phyloP scores from a whole-genome alignment of 1,139 yeast species.

The Insectozyma bohioensis region DNA sequence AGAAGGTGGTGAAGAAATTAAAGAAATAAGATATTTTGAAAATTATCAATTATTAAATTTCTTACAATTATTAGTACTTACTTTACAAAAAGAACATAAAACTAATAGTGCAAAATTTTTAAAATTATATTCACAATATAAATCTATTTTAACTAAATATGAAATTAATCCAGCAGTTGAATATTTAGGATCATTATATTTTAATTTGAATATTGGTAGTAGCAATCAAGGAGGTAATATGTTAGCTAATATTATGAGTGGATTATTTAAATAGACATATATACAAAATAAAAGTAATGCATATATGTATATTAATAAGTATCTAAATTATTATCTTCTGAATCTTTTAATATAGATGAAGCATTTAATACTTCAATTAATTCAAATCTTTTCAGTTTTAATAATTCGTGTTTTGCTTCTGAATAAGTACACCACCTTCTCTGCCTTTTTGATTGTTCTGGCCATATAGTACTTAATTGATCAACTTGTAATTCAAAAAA shows the following conservation, averaged over 20 bases:
- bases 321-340: slow-evolving; percentile 9
- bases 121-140: slow-evolving; percentile 49
- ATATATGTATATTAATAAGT: slow-evolving; percentile 9
- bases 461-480: slow-evolving; percentile 64
- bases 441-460: slow-evolving; percentile 61
- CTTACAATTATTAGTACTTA: slow-evolving; percentile 63
- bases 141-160: slow-evolving; percentile 27
- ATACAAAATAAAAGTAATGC: slow-evolving; percentile 2
- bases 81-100: slow-evolving; percentile 58
- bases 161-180: slow-evolving; percentile 45
- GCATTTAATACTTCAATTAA: slow-evolving; percentile 61
- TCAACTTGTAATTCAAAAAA: slow-evolving; percentile 73
- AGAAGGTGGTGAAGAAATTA: slow-evolving; percentile 12
- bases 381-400: slow-evolving; percentile 64
- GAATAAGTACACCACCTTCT: slow-evolving; percentile 75
- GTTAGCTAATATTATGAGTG: slow-evolving; percentile 85
- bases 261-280: slow-evolving; percentile 48
- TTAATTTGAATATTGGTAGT: slow-evolving; percentile 47
- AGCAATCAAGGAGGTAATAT: slow-evolving; percentile 61
- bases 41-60: slow-evolving; percentile 54
- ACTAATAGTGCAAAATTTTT: slow-evolving; percentile 46
- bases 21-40: slow-evolving; percentile 23
- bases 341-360: slow-evolving; percentile 46
- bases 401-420: slow-evolving; percentile 69
- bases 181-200: slow-evolving; percentile 47